phyloP scores from a whole-genome alignment of 164 flowering plant species.

The Euptelea pleiosperma region DNA sequence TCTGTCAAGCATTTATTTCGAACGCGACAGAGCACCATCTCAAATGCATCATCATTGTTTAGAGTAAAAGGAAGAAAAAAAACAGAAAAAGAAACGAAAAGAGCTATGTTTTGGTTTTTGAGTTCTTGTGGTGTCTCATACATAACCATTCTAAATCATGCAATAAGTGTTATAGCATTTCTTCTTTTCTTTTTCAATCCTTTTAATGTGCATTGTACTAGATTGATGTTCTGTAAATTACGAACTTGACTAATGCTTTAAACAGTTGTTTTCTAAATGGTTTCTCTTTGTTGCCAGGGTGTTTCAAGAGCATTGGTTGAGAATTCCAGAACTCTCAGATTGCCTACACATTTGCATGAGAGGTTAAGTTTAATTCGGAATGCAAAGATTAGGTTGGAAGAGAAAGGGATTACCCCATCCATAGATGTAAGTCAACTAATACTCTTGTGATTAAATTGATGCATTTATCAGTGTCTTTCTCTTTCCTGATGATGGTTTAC shows the following conservation, averaged over 20 bases:
- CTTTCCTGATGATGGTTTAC: not conserved
- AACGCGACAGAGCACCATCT: too few species aligned
- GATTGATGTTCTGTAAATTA: too few species aligned
- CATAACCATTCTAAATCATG: too few species aligned
- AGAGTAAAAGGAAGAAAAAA: too few species aligned
- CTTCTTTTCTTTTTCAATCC: too few species aligned
- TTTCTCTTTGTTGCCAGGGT: conserved; percentile 52
- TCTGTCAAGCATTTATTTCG: too few species aligned
- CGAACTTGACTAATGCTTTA: not conserved
- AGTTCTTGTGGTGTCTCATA: too few species aligned
- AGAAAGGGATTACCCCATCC: conserved; percentile 78
- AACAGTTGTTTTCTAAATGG: conserved; percentile 2
- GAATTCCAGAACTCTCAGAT: conserved; percentile 72
- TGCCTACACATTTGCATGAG: conserved; percentile 86
- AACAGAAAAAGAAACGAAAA: too few species aligned
- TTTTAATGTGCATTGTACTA: too few species aligned
- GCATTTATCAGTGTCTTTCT: not conserved
- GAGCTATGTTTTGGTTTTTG: too few species aligned
- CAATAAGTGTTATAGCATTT: too few species aligned
- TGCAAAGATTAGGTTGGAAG: conserved; percentile 70
- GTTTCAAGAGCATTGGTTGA: conserved; percentile 81
- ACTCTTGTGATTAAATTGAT: conserved; percentile 1
- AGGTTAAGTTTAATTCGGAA: conserved; percentile 70
- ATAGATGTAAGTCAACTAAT: conserved; percentile 57
- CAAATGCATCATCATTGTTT: too few species aligned